Conservation (phyloP, 2,329 filamentous ascomycete genomes). For the Phaeosphaeriaceae sp. region DNA sequence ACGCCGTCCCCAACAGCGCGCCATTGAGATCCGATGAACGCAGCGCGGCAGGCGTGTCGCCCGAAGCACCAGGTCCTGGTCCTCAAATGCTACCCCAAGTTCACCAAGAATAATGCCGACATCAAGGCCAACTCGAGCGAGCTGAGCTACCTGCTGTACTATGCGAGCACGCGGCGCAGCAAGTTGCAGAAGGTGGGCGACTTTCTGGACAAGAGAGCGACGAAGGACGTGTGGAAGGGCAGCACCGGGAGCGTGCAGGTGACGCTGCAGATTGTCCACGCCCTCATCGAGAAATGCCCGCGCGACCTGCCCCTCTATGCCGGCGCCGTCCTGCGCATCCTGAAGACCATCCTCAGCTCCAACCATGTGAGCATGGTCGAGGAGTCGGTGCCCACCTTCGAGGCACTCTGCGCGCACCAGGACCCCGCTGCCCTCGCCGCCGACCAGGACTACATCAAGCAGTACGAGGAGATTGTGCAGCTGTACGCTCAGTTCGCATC, state of each 20-base stretch:
- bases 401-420: conserved; percentile 87
- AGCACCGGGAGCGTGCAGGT: conserved; percentile 94
- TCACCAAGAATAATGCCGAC: conserved; percentile 84
- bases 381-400: conserved; percentile 84
- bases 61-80: conserved; percentile 97
- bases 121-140: conserved; percentile 97
- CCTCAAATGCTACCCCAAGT: conserved; percentile 94
- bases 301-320: conserved; percentile 91
- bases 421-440: conserved; percentile 85
- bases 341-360: conserved; percentile 82
- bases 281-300: conserved; percentile 90
- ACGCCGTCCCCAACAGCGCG: background rate
- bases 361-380: conserved; percentile 93
- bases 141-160: conserved; percentile 95
- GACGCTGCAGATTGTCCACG: conserved; percentile 88
- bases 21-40: conserved; percentile 55
- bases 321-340: conserved; percentile 81
- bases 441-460: conserved; percentile 80
- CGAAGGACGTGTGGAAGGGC: conserved; percentile 86
- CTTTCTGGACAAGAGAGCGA: conserved; percentile 93
- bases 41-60: conserved; percentile 70
- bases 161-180: conserved; percentile 90
- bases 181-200: conserved; percentile 96
- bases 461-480: conserved; percentile 83
- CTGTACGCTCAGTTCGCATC: conserved; percentile 83